Conservation (phyloP, 306 rosid species). For the Trifolium fragiferum region DNA sequence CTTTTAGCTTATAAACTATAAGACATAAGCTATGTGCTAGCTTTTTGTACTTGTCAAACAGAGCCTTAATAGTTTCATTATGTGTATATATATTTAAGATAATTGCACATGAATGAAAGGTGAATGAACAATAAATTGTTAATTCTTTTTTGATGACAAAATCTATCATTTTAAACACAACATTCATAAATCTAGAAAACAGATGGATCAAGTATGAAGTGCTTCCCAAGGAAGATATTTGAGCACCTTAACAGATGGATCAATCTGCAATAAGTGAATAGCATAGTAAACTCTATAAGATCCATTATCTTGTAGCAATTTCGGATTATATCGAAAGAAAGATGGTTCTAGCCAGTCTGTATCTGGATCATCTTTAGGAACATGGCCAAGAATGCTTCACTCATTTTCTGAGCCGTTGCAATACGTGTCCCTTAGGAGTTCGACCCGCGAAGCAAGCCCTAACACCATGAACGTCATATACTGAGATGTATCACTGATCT, state of each 20-base stretch:
- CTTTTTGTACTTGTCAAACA: no score
- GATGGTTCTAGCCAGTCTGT: constrained; percentile 74
- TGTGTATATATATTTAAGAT: no score
- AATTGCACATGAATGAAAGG: no score
- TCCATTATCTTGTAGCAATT: constrained; percentile 37
- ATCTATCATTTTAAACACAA: no score
- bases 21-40: no score
- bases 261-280: constrained; percentile 73
- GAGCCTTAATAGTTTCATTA: no score
- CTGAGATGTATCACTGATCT: constrained; percentile 14
- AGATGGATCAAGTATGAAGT: no score
- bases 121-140: no score
- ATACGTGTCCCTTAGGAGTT: constrained; percentile 46
- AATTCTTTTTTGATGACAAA: no score
- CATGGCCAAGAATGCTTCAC: constrained; percentile 35
- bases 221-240: no score
- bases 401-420: constrained; percentile 26
- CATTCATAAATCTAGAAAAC: no score
- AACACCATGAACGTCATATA: constrained; percentile 52
- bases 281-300: constrained; percentile 59
- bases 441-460: constrained; percentile 43
- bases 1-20: no score
- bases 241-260: constrained; percentile 71
- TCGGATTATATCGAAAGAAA: constrained; percentile 45
- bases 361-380: constrained; percentile 52